Conservation (phyloP, 257 asterid genomes). For the Nicotiana undulata region DNA sequence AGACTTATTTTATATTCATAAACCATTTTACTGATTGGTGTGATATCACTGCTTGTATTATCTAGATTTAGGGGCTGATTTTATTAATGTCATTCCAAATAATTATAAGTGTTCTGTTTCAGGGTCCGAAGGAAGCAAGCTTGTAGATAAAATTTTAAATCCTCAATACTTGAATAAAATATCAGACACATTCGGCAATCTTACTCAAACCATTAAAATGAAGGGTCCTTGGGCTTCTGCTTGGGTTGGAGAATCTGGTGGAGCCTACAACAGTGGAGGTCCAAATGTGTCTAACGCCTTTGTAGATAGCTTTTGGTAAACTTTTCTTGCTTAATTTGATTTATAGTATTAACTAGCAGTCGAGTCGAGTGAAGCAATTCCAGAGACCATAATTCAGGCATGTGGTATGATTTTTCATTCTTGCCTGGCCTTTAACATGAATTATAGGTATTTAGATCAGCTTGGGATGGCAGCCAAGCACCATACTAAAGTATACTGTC, state of each 20-base stretch:
- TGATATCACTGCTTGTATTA: not conserved
- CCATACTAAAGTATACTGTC: constrained; percentile 66
- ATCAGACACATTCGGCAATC: constrained; percentile 32
- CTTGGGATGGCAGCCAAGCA: constrained; percentile 95
- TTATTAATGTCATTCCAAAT: not conserved
- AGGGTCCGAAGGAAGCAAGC: constrained; percentile 55
- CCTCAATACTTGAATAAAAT: constrained; percentile 56
- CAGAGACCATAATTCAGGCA: not conserved
- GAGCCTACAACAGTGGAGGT: constrained; percentile 80
- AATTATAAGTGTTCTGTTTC: constrained; percentile 17
- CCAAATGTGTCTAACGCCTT: constrained; percentile 61
- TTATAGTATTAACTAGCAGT: not conserved
- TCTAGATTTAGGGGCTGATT: not conserved
- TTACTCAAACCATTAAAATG: constrained; percentile 40
- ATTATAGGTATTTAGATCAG: constrained; percentile 84
- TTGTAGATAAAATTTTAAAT: constrained; percentile 51
- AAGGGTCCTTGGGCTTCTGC: constrained; percentile 83
- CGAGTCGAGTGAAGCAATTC: not conserved
- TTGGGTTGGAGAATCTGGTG: constrained; percentile 98
- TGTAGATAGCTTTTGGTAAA: constrained; percentile 78
- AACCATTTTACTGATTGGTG: no score
- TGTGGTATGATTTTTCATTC: not conserved
- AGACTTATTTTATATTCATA: no score
- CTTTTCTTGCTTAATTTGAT: not conserved
- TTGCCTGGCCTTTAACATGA: no score